Percentiles rank a stretch among this genome's conserved stretches.
These are phyloP conservation scores for Aspergillus piperis DNA, from an alignment of 2,329 filamentous ascomycete genomes.

Conservation along the genomic window DNA sequence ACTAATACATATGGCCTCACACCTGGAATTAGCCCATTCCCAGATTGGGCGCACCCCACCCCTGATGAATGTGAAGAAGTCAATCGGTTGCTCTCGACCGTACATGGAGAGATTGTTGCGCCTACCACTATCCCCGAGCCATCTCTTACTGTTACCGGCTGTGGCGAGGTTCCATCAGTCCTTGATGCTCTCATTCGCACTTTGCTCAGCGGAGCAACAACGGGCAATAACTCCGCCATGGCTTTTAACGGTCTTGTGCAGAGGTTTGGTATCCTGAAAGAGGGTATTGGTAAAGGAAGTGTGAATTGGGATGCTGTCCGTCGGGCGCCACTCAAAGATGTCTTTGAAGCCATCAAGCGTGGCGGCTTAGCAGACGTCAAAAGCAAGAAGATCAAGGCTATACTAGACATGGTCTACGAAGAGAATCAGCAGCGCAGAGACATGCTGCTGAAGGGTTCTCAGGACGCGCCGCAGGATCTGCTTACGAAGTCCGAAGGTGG, in stretches of 20 bases:
- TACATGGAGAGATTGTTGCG: constrained; percentile 65
- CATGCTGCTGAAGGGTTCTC: constrained; percentile 49
- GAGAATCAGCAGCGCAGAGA: constrained; percentile 64
- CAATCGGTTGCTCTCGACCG: constrained; percentile 61
- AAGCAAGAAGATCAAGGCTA: constrained; percentile 70
- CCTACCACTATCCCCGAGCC: constrained; percentile 70
- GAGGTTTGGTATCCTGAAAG: constrained; percentile 63
- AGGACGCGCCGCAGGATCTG: constrained; percentile 48
- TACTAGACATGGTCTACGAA: constrained; percentile 70
- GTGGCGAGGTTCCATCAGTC: constrained; percentile 66
- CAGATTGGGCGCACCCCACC: constrained; percentile 66
- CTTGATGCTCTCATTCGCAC: constrained; percentile 66
- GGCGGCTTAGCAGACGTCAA: constrained; percentile 74
- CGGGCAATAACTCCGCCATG: constrained; percentile 61
- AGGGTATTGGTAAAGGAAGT: constrained; percentile 68
- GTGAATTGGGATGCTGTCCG: constrained; percentile 75
- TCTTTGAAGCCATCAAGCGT: constrained; percentile 68
- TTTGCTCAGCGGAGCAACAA: constrained; percentile 62
- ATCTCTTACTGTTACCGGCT: constrained; percentile 70
- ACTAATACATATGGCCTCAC: constrained; percentile 54
- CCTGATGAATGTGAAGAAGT: constrained; percentile 70
- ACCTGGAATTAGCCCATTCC: constrained; percentile 64
- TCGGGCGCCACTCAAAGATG: constrained; percentile 57
- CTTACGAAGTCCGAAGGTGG: constrained; percentile 46
- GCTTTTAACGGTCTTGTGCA: constrained; percentile 67